Percentiles rank a stretch among this genome's conserved stretches.
Evolutionary conservation across 2,329 filamentous ascomycete species (phyloP).

Genomic region (Emericellopsis atlantica): DNA sequence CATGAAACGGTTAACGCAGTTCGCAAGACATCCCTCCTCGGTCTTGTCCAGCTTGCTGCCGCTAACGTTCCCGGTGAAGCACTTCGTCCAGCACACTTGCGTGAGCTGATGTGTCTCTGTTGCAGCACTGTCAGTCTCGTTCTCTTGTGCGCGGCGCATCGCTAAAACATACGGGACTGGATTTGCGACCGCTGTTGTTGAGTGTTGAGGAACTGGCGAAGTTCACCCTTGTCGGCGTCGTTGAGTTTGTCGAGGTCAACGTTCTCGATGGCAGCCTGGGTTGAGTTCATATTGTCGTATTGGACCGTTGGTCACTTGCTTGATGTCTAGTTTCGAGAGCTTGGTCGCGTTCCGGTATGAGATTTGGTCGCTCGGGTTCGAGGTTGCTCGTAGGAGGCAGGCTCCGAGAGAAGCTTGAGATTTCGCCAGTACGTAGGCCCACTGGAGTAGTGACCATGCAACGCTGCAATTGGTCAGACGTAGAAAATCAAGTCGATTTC

Average conservation of each 20-base stretch:
- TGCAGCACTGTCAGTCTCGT: neutral
- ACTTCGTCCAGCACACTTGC: conserved; percentile 91
- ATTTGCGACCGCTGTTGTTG: conserved; percentile 74
- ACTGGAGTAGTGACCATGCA: too few species aligned
- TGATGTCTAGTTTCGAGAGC: too few species aligned
- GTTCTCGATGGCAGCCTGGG: conserved; percentile 28
- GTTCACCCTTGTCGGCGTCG: conserved; percentile 72
- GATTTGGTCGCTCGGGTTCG: too few species aligned
- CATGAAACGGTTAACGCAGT: conserved; percentile 90
- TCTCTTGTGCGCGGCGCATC: neutral
- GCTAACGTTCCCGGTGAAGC: conserved; percentile 63
- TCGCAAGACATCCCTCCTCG: conserved; percentile 76
- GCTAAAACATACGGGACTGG: conserved; percentile 38
- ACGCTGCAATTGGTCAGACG: too few species aligned
- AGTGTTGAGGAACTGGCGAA: conserved; percentile 74
- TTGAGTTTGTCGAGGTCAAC: conserved; percentile 64
- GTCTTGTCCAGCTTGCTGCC: conserved; percentile 57
- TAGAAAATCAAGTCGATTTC: too few species aligned
- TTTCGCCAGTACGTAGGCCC: too few species aligned
- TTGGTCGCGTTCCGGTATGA: too few species aligned
- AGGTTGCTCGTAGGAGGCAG: too few species aligned
- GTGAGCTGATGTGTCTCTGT: conserved; percentile 42
- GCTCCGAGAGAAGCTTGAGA: too few species aligned
- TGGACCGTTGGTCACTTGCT: too few species aligned
- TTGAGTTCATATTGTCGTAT: conserved; percentile 17